Conservation (phyloP, 331 rosid genomes). For the Malus hybrid region DNA sequence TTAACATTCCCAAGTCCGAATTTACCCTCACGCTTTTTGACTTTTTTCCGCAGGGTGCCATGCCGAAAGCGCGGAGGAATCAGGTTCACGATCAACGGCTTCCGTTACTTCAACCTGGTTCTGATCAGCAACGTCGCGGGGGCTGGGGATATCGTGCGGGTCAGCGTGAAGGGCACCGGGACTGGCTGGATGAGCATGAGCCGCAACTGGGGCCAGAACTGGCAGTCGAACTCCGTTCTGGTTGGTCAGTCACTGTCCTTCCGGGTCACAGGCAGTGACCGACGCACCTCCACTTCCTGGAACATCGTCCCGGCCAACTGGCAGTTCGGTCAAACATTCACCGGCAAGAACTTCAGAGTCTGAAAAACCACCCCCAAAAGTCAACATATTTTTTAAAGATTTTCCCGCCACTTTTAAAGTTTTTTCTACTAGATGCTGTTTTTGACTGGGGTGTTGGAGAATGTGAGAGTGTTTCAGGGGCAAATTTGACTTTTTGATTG, state of each 20-base stretch:
- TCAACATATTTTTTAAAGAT: background rate
- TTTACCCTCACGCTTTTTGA: background rate
- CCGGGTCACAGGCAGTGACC: slow-evolving; percentile 38
- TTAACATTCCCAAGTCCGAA: background rate
- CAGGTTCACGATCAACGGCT: slow-evolving; percentile 51
- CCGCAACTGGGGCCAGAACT: slow-evolving; percentile 51
- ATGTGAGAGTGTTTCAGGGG: background rate
- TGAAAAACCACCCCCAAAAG: background rate
- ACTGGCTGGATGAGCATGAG: slow-evolving; percentile 45
- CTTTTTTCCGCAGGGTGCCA: slow-evolving; percentile 34
- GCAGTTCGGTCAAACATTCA: slow-evolving; percentile 56
- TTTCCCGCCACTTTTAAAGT: slow-evolving; percentile 1
- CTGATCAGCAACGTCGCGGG: slow-evolving; percentile 54
- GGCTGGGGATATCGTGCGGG: slow-evolving; percentile 47
- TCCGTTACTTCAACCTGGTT: slow-evolving; percentile 56
- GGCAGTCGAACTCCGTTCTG: slow-evolving; percentile 42
- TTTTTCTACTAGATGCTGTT: background rate
- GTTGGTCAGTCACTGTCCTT: slow-evolving; percentile 39
- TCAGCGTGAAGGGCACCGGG: slow-evolving; percentile 35
- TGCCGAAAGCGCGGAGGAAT: slow-evolving; percentile 55
- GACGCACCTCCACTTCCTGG: slow-evolving; percentile 42
- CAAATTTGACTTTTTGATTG: slow-evolving; percentile 7
- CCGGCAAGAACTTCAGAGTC: slow-evolving; percentile 44
- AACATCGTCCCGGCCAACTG: slow-evolving; percentile 34
- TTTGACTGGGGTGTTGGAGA: slow-evolving; percentile 18